phyloP scores from a whole-genome alignment of 306 rosid genomes.

The cucumber (Cucumis sativus) region Cucumber_9930_V3 NC_026661.2:18407001-18407500 shows the following conservation, averaged over 20 bases:
- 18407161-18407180: not conserved
- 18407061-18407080: not conserved
- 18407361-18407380: not conserved
- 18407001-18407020: slow-evolving; percentile 66
- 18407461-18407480: not conserved
- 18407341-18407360: not conserved
- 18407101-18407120: not conserved
- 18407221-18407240: not conserved
- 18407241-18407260: not conserved
- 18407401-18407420: not conserved
- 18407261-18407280: not conserved
- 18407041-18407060: not conserved
- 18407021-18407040: not conserved
- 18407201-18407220: not conserved
- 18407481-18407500: not conserved
- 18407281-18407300: not conserved
- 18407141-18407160: not conserved
- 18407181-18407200: not conserved
- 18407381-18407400: not conserved
- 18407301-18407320: not conserved
- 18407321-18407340: not conserved
- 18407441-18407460: not conserved
- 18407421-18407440: not conserved
- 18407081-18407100: not conserved
- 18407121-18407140: not conserved